Evolutionary conservation across 2,329 filamentous ascomycete genomes (phyloP).

Genomic region (Talaromyces atroroseus): DNA sequence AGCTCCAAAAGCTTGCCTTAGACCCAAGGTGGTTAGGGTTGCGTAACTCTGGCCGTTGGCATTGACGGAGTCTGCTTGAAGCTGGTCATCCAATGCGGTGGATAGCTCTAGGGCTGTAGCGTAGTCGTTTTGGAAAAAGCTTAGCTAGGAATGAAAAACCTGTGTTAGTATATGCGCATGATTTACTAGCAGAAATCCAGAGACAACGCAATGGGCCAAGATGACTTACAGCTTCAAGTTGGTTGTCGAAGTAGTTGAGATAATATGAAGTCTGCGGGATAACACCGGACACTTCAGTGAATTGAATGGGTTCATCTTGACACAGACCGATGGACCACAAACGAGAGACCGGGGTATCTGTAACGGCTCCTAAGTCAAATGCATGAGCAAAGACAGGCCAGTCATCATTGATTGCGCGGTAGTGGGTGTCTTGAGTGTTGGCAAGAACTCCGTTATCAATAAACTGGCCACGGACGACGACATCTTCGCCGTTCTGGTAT

Average conservation of each 20-base stretch:
- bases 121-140: conserved; percentile 49
- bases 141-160: background rate
- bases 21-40: conserved; percentile 46
- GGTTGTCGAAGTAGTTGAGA: conserved; percentile 44
- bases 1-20: conserved; percentile 48
- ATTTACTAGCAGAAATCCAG: background rate
- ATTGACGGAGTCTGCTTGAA: conserved; percentile 40
- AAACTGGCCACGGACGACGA: conserved; percentile 45
- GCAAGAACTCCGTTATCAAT: conserved; percentile 38
- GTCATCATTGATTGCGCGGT: conserved; percentile 43
- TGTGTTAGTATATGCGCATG: conserved; percentile 21
- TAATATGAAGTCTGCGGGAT: conserved; percentile 43
- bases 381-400: conserved; percentile 53
- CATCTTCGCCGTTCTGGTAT: conserved; percentile 44
- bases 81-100: conserved; percentile 36
- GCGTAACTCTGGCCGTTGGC: conserved; percentile 46
- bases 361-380: conserved; percentile 44
- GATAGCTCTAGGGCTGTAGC: conserved; percentile 29
- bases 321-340: conserved; percentile 48
- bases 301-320: conserved; percentile 48
- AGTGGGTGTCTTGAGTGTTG: conserved; percentile 44
- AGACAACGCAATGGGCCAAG: background rate
- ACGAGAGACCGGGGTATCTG: conserved; percentile 12
- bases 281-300: conserved; percentile 36
- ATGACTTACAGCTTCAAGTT: conserved; percentile 30